Percentiles rank a stretch among this genome's conserved stretches.
These are phyloP conservation scores for Bryoerythrophyllum caledonicum DNA, from an alignment of 225 moss, liverwort and hornwort species.

Conservation along the genomic window DNA sequence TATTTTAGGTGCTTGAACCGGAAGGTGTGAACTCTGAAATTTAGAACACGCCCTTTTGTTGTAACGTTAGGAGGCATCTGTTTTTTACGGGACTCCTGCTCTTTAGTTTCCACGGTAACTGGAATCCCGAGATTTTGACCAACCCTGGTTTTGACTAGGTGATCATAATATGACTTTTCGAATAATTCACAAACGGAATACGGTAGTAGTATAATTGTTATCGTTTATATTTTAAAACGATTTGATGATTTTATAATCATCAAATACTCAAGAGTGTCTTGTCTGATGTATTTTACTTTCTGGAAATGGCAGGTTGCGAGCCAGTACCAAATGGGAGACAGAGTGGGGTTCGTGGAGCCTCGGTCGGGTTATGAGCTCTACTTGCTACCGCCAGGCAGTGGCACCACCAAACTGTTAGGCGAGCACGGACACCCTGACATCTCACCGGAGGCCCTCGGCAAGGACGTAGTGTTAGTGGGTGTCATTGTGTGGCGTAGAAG, in stretches of 20 bases:
- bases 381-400: slow-evolving; percentile 76
- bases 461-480: slow-evolving; percentile 80
- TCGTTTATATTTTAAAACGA: neutral
- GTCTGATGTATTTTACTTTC: slow-evolving; percentile 25
- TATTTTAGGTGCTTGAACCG: slow-evolving; percentile 10
- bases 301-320: slow-evolving; percentile 66
- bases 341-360: slow-evolving; percentile 93
- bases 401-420: slow-evolving; percentile 68
- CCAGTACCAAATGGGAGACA: slow-evolving; percentile 88
- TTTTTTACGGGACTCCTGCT: neutral
- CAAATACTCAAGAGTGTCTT: neutral
- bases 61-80: neutral
- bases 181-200: neutral
- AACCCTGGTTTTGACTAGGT: neutral
- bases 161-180: neutral
- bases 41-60: neutral
- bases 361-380: slow-evolving; percentile 86
- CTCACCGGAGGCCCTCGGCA: slow-evolving; percentile 42
- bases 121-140: neutral
- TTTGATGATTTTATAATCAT: neutral
- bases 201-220: neutral
- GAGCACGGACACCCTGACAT: slow-evolving; percentile 62
- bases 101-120: neutral
- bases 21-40: neutral
- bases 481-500: slow-evolving; percentile 98